Evolutionary conservation across 805 yeast genomes (phyloP).

Genomic region (Metschnikowia henanensis): DNA sequence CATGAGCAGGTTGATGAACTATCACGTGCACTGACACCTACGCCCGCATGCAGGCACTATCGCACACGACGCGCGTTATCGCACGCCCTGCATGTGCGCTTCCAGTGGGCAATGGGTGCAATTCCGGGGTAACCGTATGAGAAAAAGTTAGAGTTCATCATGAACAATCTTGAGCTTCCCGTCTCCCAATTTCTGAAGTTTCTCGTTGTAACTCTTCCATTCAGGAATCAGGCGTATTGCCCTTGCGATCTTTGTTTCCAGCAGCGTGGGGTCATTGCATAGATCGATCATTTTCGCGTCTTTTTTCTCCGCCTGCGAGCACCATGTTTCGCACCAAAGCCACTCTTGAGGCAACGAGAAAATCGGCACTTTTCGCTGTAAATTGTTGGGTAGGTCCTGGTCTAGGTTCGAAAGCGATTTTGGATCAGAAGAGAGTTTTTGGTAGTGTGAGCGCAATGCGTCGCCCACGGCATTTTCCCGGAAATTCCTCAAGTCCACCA

Average conservation of each 20-base stretch:
- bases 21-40: constrained; percentile 15
- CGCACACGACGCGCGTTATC: constrained; percentile 4
- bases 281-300: constrained; percentile 79
- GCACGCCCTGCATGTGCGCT: background rate
- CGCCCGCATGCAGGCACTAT: constrained; percentile 7
- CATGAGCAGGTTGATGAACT: constrained; percentile 8
- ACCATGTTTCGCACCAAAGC: constrained; percentile 96
- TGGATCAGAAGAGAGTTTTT: constrained; percentile 75
- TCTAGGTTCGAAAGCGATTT: constrained; percentile 79
- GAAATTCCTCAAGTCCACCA: constrained; percentile 71
- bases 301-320: constrained; percentile 59
- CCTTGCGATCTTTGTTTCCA: constrained; percentile 72
- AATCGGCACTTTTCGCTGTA: constrained; percentile 69
- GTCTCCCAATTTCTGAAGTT: constrained; percentile 30
- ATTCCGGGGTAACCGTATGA: constrained; percentile 2
- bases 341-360: constrained; percentile 77
- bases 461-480: constrained; percentile 77
- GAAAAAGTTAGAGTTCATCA: constrained; percentile 15
- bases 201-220: constrained; percentile 68
- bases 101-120: constrained; percentile 1
- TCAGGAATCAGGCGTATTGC: constrained; percentile 79
- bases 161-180: constrained; percentile 11
- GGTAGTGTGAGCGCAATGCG: constrained; percentile 78
- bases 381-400: constrained; percentile 90
- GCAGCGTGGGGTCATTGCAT: constrained; percentile 81